phyloP scores from a whole-genome alignment of 2,329 filamentous ascomycete genomes.

The Talaromyces sp. region DNA sequence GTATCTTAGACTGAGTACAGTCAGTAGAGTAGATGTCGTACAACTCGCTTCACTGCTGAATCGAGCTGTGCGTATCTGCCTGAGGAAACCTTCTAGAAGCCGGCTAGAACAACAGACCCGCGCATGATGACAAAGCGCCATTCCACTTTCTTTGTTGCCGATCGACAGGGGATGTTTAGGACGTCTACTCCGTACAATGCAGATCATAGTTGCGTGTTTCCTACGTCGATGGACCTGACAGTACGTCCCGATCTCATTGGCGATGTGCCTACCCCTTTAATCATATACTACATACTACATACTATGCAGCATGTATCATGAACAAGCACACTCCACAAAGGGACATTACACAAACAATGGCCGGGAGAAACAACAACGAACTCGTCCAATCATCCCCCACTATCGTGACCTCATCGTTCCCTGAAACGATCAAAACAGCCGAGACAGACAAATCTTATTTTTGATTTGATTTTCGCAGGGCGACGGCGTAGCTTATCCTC shows the following conservation, averaged over 20 bases:
- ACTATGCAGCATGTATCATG: neutral
- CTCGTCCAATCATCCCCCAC: neutral
- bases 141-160: neutral
- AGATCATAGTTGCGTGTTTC: neutral
- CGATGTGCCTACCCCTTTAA: neutral
- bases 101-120: neutral
- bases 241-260: neutral
- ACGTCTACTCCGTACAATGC: neutral
- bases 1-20: neutral
- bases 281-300: neutral
- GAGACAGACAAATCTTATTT: neutral
- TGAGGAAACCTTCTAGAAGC: neutral
- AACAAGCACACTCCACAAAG: slow-evolving; percentile 2
- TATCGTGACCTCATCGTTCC: slow-evolving; percentile 8
- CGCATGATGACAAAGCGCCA: neutral
- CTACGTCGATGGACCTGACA: neutral
- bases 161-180: neutral
- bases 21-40: neutral
- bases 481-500: neutral
- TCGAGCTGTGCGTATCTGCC: neutral
- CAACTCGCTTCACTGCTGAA: neutral
- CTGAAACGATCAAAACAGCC: neutral
- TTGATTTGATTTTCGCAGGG: neutral
- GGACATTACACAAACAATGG: neutral
- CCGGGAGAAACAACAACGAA: neutral